phyloP scores from a whole-genome alignment of 495 filamentous ascomycete genomes.

The Glutinoglossum americanum region DNA sequence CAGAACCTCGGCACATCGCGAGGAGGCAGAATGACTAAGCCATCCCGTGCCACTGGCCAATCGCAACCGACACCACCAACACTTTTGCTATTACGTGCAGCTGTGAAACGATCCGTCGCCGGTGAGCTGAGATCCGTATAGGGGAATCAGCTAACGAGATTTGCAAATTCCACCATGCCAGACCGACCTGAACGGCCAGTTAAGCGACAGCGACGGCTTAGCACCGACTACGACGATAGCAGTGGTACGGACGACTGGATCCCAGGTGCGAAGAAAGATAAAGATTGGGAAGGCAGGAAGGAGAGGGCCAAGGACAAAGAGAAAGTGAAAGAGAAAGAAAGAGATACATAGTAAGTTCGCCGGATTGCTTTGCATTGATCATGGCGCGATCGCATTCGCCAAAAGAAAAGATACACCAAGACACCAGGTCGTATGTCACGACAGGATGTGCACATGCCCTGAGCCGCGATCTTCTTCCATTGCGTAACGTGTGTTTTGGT shows the following conservation, averaged over 20 bases:
- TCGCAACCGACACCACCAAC: neutral
- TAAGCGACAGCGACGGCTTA: slow-evolving; percentile 23
- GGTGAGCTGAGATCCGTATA: neutral
- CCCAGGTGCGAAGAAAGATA: neutral
- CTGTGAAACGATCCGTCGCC: neutral
- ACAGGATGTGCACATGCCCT: neutral
- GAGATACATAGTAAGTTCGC: neutral
- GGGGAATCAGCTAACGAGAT: neutral
- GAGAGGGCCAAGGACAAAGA: neutral
- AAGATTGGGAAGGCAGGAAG: neutral
- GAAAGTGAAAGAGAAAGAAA: neutral
- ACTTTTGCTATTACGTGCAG: neutral
- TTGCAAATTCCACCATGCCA: neutral
- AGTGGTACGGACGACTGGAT: slow-evolving; percentile 18
- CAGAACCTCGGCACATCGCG: neutral
- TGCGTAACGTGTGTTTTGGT: neutral
- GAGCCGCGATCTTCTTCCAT: neutral
- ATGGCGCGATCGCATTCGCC: neutral
- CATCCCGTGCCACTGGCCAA: neutral
- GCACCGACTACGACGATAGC: slow-evolving; percentile 22
- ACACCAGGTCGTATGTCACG: neutral
- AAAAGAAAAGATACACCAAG: neutral
- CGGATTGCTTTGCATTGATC: neutral
- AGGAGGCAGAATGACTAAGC: slow-evolving; percentile 3
- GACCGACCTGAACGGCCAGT: slow-evolving; percentile 14